A percentile compares a stretch with the other conserved stretches of the same genome.
phyloP scores from a whole-genome alignment of 331 rosid species.

The Phaseolus coccineus region DNA sequence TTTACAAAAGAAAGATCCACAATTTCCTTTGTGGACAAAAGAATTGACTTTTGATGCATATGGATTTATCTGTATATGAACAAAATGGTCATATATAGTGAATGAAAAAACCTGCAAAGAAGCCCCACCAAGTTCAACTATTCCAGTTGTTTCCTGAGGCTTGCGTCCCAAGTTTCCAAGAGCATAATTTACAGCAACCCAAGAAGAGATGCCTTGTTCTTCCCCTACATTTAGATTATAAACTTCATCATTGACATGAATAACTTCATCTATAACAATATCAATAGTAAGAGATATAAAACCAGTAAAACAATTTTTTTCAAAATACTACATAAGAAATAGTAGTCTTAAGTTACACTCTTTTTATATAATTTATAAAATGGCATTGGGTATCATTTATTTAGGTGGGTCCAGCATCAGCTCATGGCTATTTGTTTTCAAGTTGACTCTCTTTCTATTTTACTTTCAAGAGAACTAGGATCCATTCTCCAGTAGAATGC shows the following conservation, averaged over 20 bases:
- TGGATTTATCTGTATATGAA: not conserved
- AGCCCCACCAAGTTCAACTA: constrained; percentile 67
- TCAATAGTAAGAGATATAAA: constrained; percentile 20
- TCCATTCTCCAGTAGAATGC: constrained; percentile 1
- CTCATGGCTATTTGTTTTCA: not conserved
- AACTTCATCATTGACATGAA: constrained; percentile 24
- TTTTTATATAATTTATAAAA: constrained; percentile 2
- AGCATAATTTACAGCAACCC: constrained; percentile 66
- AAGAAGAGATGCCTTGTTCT: constrained; percentile 59
- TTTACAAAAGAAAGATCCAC: not conserved
- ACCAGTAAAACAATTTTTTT: not conserved
- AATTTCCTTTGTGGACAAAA: constrained; percentile 8
- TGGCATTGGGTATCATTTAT: not conserved
- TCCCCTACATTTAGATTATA: constrained; percentile 46
- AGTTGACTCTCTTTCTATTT: not conserved
- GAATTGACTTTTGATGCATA: not conserved
- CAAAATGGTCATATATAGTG: constrained; percentile 38
- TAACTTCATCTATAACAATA: not conserved
- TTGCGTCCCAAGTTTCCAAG: constrained; percentile 60
- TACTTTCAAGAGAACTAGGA: not conserved
- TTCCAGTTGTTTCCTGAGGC: constrained; percentile 57
- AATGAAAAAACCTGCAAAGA: constrained; percentile 64
- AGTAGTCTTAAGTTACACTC: not conserved
- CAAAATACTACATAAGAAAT: not conserved
- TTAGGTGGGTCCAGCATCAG: not conserved